A percentile compares a stretch with the other conserved stretches of the same genome.
phyloP scores from a whole-genome alignment of 306 rosid genomes.

The Urtica urens region DNA sequence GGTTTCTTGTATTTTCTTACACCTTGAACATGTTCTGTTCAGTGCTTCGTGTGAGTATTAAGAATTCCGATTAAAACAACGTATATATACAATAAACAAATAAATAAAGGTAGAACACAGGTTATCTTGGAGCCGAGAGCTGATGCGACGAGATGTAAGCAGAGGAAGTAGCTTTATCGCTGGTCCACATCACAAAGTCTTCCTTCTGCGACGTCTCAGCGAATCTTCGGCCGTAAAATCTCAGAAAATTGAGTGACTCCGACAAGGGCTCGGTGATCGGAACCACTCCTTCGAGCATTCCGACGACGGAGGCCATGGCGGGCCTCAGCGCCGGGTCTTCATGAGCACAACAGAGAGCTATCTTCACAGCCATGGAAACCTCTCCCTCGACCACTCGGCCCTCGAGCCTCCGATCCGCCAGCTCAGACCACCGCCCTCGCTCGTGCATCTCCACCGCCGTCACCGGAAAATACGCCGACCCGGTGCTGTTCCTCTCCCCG shows the following conservation, averaged over 20 bases:
- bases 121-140: conserved; percentile 11
- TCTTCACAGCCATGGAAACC: conserved; percentile 12
- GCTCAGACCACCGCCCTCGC: conserved; percentile 11
- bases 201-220: neutral
- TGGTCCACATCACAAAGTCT: neutral
- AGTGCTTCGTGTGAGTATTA: no score
- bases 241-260: conserved; percentile 12
- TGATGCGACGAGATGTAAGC: conserved; percentile 6
- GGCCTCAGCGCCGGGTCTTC: conserved; percentile 18
- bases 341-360: conserved; percentile 14
- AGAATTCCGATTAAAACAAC: no score
- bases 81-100: no score
- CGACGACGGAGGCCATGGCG: conserved; percentile 14
- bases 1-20: no score
- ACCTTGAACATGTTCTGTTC: no score
- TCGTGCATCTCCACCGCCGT: conserved; percentile 21
- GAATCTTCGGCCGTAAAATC: conserved; percentile 6
- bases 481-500: conserved; percentile 15
- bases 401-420: conserved; percentile 17
- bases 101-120: no score
- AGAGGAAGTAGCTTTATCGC: neutral
- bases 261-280: conserved; percentile 9
- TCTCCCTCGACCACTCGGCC: conserved; percentile 6
- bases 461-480: conserved; percentile 12
- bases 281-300: conserved; percentile 19